Percentiles rank a stretch among this genome's conserved stretches.
Evolutionary conservation across 2,329 filamentous ascomycete genomes (phyloP).

Genomic region (Alternaria postmessia): DNA sequence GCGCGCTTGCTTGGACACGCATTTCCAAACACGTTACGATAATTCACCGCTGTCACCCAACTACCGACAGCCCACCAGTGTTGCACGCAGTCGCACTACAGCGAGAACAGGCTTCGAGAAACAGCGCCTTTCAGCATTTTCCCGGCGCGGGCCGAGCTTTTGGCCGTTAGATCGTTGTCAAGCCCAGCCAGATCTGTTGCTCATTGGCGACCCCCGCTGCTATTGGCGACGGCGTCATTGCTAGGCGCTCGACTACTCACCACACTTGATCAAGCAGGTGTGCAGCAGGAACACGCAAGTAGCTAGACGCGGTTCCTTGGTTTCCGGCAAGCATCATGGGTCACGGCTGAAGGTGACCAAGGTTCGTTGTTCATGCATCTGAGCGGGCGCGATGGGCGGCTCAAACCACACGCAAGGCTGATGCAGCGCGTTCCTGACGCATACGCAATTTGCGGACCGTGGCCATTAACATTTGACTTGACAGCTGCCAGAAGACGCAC

Average conservation of each 20-base stretch:
- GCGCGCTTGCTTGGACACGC: constrained; percentile 23
- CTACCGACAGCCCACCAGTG: constrained; percentile 35
- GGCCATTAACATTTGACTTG: constrained; percentile 45
- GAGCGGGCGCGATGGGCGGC: constrained; percentile 46
- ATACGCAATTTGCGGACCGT: constrained; percentile 53
- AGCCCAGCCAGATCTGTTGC: constrained; percentile 47
- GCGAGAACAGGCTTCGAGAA: constrained; percentile 48
- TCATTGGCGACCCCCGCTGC: constrained; percentile 30
- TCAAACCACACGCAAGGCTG: constrained; percentile 47
- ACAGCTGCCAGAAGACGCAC: constrained; percentile 41
- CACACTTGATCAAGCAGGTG: constrained; percentile 48
- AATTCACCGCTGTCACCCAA: constrained; percentile 40
- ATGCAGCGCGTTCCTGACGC: constrained; percentile 54
- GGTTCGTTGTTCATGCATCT: constrained; percentile 44
- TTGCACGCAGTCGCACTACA: constrained; percentile 33
- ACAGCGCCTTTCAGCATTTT: constrained; percentile 38
- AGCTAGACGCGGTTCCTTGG: constrained; percentile 37
- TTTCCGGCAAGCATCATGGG: constrained; percentile 16
- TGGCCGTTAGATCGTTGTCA: constrained; percentile 44
- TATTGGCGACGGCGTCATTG: constrained; percentile 33
- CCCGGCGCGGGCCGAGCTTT: constrained; percentile 51
- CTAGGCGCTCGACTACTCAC: constrained; percentile 41
- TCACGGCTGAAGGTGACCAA: constrained; percentile 33
- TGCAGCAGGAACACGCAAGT: constrained; percentile 39
- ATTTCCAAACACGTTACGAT: constrained; percentile 5